A percentile compares a stretch with the other conserved stretches of the same genome.
Conservation (phyloP, 23 red algal genomes). For the Gracilaria vermiculophylla region DNA sequence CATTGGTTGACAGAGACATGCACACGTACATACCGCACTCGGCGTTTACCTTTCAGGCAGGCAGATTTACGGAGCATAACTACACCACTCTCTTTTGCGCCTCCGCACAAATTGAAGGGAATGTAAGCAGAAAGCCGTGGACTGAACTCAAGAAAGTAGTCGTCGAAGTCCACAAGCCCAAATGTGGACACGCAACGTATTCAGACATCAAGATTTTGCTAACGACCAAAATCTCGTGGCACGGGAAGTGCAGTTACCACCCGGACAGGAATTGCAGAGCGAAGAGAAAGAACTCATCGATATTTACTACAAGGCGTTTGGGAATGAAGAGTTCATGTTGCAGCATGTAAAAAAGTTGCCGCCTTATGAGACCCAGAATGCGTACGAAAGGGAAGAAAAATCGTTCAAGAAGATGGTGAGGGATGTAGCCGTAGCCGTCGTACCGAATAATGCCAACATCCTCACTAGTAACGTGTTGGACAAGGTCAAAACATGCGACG, state of each 20-base stretch:
- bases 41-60: not conserved
- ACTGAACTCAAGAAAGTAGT: too few species aligned
- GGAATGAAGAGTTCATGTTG: not conserved
- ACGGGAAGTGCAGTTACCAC: too few species aligned
- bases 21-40: slow-evolving; percentile 7
- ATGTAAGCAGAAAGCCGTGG: not conserved
- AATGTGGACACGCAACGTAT: not conserved
- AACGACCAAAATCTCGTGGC: too few species aligned
- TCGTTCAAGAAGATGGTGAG: not conserved
- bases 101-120: not conserved
- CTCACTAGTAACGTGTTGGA: slow-evolving; percentile 8
- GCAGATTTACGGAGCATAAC: not conserved
- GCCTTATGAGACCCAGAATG: not conserved
- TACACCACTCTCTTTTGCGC: not conserved
- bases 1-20: slow-evolving; percentile 17
- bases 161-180: slow-evolving; percentile 2
- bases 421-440: not conserved
- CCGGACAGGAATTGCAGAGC: slow-evolving; percentile 23
- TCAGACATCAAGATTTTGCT: not conserved
- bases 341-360: not conserved
- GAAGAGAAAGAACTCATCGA: not conserved
- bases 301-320: not conserved
- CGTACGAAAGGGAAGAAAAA: slow-evolving; percentile 10
- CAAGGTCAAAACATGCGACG: slow-evolving; percentile 26
- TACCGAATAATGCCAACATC: not conserved